A percentile compares a stretch with the other conserved stretches of the same genome.
Evolutionary conservation across 176 grass and related monocot species (phyloP).

Genomic region (Bolboschoenus planiculmis): DNA sequence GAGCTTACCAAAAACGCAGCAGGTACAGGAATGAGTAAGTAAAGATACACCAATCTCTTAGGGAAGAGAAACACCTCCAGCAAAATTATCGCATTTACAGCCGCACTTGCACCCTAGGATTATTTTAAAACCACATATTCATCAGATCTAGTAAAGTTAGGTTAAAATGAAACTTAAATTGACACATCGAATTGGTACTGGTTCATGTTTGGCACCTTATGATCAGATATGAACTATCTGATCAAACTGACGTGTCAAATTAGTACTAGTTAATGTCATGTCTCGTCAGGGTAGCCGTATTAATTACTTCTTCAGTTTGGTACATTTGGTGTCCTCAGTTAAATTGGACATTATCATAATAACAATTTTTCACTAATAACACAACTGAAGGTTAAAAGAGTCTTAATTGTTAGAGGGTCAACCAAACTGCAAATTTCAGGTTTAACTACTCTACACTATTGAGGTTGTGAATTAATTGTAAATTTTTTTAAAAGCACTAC

Average conservation of each 20-base stretch:
- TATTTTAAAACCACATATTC: slow-evolving; percentile 23
- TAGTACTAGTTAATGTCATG: too few relatives aligned
- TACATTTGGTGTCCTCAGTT: slow-evolving; percentile 10
- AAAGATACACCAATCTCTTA: slow-evolving; percentile 62
- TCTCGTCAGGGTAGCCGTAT: neutral
- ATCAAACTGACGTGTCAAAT: too few relatives aligned
- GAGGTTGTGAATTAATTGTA: neutral
- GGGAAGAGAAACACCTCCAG: slow-evolving; percentile 77
- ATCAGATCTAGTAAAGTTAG: neutral
- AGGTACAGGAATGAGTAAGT: slow-evolving; percentile 69
- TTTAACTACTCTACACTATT: neutral
- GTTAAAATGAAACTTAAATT: neutral
- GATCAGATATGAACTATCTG: slow-evolving; percentile 6
- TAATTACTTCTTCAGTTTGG: neutral
- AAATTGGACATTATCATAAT: neutral
- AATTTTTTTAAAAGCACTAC: slow-evolving; percentile 33
- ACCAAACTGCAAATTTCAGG: neutral
- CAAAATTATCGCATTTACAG: slow-evolving; percentile 82
- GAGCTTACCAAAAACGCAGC: slow-evolving; percentile 58
- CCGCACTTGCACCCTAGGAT: slow-evolving; percentile 82
- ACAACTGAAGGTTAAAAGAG: neutral
- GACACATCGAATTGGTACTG: slow-evolving; percentile 9
- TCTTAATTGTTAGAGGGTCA: neutral
- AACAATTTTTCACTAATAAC: neutral
- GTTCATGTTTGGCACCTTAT: neutral